These are phyloP conservation scores for Striga hermonthica DNA, from an alignment of 305 asterid genomes.

Conservation along the genomic window DNA sequence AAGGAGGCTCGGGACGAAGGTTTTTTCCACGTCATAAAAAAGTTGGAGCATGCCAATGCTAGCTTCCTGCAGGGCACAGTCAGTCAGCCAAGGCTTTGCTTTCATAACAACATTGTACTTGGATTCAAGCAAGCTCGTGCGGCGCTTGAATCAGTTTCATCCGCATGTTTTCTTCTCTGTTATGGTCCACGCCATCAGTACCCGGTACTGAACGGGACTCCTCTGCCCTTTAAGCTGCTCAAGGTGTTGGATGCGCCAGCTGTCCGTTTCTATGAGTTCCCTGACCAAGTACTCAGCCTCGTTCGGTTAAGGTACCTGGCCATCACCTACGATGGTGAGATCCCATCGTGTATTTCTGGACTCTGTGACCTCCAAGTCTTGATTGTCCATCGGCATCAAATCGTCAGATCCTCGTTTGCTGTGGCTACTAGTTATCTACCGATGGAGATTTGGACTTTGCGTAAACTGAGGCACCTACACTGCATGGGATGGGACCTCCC, in stretches of 20 bases:
- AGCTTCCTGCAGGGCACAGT: not conserved
- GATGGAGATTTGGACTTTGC: conserved; percentile 15
- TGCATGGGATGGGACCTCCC: not conserved
- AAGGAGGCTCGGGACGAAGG: conserved; percentile 26
- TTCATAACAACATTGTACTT: not conserved
- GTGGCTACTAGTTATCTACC: not conserved
- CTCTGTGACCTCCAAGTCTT: conserved; percentile 15
- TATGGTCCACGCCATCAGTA: not conserved
- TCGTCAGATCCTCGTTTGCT: not conserved
- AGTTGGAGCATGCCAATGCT: not conserved
- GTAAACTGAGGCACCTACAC: conserved; percentile 13
- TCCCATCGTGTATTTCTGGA: not conserved
- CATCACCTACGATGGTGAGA: not conserved
- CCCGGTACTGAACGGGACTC: not conserved
- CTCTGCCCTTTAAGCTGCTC: conserved; percentile 6
- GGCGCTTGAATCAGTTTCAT: not conserved
- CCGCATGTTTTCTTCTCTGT: conserved; percentile 8
- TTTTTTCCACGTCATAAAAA: conserved; percentile 11
- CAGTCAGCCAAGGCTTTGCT: conserved; percentile 13
- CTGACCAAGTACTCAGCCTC: not conserved
- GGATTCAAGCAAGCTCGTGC: conserved; percentile 3
- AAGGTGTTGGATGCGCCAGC: conserved; percentile 4
- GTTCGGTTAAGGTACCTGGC: conserved; percentile 23
- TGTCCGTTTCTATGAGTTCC: conserved; percentile 4
- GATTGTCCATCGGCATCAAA: not conserved